Evolutionary conservation across 1,139 yeast species (phyloP), one percentile per base, ranked within the genome.

Genomic region (Suhomyces choctaworum): DNA sequence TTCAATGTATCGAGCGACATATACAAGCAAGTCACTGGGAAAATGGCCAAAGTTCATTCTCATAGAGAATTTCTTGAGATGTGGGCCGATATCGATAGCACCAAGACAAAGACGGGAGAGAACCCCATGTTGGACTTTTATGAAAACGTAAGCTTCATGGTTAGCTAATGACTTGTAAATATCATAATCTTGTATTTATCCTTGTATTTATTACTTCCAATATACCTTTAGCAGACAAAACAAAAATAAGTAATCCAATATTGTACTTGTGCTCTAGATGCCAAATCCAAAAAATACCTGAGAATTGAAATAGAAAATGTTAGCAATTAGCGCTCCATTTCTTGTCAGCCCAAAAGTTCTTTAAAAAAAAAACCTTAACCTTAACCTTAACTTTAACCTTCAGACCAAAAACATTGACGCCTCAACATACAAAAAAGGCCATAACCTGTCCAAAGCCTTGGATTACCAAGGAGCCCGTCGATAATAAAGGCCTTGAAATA

Each of bases 61-160:
- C 95, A 87, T 57, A 61, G 68, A 7, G 84, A 78, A 9, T 87
- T 84, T 45, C 58, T 88, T 48, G 72, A 67, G 38, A 70, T 71
- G 34, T 86, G 95, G 94, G 88, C 84, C 0, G 89, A 83, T 48
- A 44, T 75, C 1, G 80, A 80, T 4, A 72, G 69, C 7, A 85
- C 95, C 4, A 74, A 79, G 4, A 83, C 95, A 1, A 77, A 73
- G 47, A 73, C 77, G 24, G 96, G 96, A 0, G 95, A 86, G 48
- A 85, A 85, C 49, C 96, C 96, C n/a, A 79, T 87, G 90, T 57
- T 87, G 41, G 84, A 83, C 37, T 77, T 86, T 44, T 87, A 87
- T 56, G 69, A 73, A 31, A 87, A 87, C 54, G 95, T 88, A 4
- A 80, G 87, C 22, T 86, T 86, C 50, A 67, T 85, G 72, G 73